phyloP scores from a whole-genome alignment of 2,329 filamentous ascomycete genomes.

The Macrophomina pseudophaseolina region DNA sequence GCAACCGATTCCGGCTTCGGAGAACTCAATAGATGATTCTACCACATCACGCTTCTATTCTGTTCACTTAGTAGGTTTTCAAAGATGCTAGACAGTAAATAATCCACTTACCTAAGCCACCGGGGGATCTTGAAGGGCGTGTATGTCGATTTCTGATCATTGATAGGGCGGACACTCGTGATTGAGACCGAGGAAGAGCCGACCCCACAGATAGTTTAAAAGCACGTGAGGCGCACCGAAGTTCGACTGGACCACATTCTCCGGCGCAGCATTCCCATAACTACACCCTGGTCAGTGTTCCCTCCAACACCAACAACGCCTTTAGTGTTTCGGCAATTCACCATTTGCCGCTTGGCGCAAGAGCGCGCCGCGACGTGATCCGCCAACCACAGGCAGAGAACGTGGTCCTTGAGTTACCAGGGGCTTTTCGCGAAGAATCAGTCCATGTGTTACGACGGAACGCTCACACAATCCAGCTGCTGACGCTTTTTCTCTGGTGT shows the following conservation, averaged over 20 bases:
- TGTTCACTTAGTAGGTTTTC: too few relatives aligned
- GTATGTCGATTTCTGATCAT: neutral
- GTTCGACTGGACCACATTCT: slow-evolving; percentile 7
- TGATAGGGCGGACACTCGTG: neutral
- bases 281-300: slow-evolving; percentile 17
- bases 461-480: neutral
- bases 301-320: slow-evolving; percentile 2
- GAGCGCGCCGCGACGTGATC: neutral
- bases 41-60: too few relatives aligned
- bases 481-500: too few relatives aligned
- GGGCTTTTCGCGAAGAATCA: neutral
- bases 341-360: neutral
- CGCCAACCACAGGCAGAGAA: neutral
- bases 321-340: neutral
- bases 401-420: neutral
- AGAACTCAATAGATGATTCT: too few relatives aligned
- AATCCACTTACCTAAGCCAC: neutral
- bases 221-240: slow-evolving; percentile 16
- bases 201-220: neutral
- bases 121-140: neutral
- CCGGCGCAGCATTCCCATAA: slow-evolving; percentile 9
- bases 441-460: neutral
- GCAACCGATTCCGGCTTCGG: neutral
- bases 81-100: too few relatives aligned
- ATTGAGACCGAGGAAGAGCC: neutral